Evolutionary conservation across 1,284 basidiomycete species (phyloP), one percentile per base, ranked within the genome.

Genomic region (Ganoderma sinense): DNA sequence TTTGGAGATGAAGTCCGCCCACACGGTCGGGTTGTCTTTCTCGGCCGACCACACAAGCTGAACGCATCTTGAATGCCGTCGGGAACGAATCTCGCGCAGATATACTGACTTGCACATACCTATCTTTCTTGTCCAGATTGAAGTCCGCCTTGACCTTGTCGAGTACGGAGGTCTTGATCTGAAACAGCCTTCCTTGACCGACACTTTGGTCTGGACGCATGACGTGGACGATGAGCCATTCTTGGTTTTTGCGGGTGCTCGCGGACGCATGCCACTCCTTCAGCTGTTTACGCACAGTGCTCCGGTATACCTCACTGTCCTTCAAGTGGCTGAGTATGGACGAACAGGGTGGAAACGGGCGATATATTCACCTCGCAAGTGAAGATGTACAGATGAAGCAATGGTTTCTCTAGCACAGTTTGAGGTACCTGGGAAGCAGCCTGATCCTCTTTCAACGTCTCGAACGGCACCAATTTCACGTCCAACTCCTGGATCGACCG

Each of bases 71-170:
- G 16, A 20, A 40, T 8, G 11, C 10, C 26, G 16, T 16, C 59
- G 43, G 45, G 23, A 31, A 31, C 1, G 71, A 72, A 65, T 59
- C 40, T 26, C 0, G 63, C 51, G 13, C 45, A 8, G 39, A 64
- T 39, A 33, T 16, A 33, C 3, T 10, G 33, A 20, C 7, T n/a
- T 23, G 23, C 1, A 80, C 83, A 71, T 73, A 96, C 95, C 96
- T 88, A 77, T 98, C 97, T 66, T 91, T 89, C 80, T 96, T 97
- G 73, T 94, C 94, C 0, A 86, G 78, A 76, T 98, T 99, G 80
- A 99, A 99, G 82, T 99, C 98, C 3, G 95, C 90, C 79, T 89
- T 93, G 63, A 99, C 87, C 82, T 97, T 97, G 80, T 98, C 97
- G 67, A 98, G 81, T 11, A 99, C 92, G 20, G 90, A 91, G 60